Conservation (phyloP, 2,329 filamentous ascomycete species). For the Cyphellophora europaea region DNA sequence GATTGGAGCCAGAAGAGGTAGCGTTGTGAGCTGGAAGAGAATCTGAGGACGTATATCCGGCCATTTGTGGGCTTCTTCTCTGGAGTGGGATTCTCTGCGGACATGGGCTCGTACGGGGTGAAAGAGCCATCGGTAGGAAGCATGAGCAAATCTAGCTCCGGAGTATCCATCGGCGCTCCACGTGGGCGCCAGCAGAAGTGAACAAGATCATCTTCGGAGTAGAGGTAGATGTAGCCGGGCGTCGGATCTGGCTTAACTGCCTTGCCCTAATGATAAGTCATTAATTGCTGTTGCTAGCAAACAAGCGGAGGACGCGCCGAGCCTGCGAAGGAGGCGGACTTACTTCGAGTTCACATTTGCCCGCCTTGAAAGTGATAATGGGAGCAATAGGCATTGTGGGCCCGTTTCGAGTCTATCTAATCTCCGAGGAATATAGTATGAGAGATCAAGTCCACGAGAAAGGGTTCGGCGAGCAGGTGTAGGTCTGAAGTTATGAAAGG, state of each 20-base stretch:
- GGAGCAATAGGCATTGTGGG: constrained; percentile 68
- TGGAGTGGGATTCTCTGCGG: constrained; percentile 46
- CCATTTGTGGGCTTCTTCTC: constrained; percentile 66
- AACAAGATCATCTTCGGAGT: constrained; percentile 84
- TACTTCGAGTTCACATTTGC: constrained; percentile 77
- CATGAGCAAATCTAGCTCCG: constrained; percentile 87
- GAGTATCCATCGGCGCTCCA: constrained; percentile 56
- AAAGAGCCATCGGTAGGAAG: constrained; percentile 84
- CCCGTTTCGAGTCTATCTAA: too few relatives aligned
- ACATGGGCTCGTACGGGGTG: constrained; percentile 61
- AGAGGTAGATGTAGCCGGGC: constrained; percentile 85
- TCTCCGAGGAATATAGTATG: too few relatives aligned
- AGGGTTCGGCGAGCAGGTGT: too few relatives aligned
- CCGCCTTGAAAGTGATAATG: constrained; percentile 93
- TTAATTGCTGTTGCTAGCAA: neutral
- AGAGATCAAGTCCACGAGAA: too few relatives aligned
- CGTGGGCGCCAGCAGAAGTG: constrained; percentile 97
- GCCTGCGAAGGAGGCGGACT: constrained; percentile 22
- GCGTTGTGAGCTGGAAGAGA: constrained; percentile 81
- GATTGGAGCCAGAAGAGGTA: constrained; percentile 97
- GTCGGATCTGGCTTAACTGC: constrained; percentile 65
- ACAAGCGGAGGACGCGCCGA: neutral
- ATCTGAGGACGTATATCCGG: constrained; percentile 88
- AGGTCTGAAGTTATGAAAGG: too few relatives aligned
- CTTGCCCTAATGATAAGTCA: constrained; percentile 19